Evolutionary conservation across 1,139 yeast genomes (phyloP).

Genomic region (Scheffersomyces stambukii): DNA sequence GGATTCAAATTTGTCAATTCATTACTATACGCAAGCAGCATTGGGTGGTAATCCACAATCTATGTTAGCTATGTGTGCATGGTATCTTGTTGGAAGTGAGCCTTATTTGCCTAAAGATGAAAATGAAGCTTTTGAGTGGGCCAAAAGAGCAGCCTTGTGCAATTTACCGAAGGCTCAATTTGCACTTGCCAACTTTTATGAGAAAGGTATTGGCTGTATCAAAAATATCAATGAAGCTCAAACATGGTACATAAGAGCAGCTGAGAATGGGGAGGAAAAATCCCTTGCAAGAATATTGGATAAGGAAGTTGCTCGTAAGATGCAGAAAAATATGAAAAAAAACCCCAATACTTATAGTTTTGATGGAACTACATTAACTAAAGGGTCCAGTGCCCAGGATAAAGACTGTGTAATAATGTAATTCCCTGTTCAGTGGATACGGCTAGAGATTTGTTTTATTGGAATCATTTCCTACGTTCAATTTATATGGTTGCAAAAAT

Average conservation of each 20-base stretch:
- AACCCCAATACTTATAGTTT: constrained; percentile 6
- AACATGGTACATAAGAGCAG: constrained; percentile 74
- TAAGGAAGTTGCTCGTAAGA: constrained; percentile 26
- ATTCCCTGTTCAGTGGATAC: too few species aligned
- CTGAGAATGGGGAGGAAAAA: constrained; percentile 66
- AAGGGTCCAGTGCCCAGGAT: constrained; percentile 26
- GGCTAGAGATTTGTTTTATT: too few species aligned
- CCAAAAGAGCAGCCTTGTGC: constrained; percentile 72
- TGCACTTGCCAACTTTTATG: constrained; percentile 80
- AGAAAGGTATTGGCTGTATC: constrained; percentile 83
- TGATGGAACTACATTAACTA: constrained; percentile 3
- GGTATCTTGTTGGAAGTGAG: constrained; percentile 91
- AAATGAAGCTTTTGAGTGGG: constrained; percentile 93
- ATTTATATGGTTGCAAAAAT: too few species aligned
- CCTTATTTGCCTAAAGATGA: constrained; percentile 77
- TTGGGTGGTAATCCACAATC: constrained; percentile 82
- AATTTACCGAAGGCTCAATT: constrained; percentile 82
- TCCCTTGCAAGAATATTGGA: constrained; percentile 44
- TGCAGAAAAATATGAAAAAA: constrained; percentile 28
- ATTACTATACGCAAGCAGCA: constrained; percentile 91
- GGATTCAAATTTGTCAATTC: constrained; percentile 82
- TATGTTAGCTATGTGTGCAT: constrained; percentile 93
- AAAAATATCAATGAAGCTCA: constrained; percentile 55
- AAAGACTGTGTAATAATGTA: constrained; percentile 44
- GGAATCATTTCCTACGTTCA: too few species aligned